Evolutionary conservation across 805 yeast genomes (phyloP).

Genomic region (Ogataea thermomethanolica): DNA sequence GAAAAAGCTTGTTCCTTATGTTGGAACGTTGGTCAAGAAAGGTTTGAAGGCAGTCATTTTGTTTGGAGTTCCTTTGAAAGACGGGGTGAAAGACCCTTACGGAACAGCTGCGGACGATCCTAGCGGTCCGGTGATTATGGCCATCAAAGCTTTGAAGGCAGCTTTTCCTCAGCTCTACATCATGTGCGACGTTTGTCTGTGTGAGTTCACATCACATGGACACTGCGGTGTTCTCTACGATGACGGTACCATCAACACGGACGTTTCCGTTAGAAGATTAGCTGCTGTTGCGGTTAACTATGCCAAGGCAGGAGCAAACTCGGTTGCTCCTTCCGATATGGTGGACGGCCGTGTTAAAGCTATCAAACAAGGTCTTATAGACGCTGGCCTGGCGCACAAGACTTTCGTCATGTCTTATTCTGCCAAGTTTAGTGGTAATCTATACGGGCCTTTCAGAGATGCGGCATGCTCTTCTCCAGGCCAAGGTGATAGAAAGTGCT

Average conservation of each 20-base stretch:
- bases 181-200: slow-evolving; percentile 92
- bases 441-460: slow-evolving; percentile 97
- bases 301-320: slow-evolving; percentile 92
- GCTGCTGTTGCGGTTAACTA: slow-evolving; percentile 95
- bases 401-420: slow-evolving; percentile 89
- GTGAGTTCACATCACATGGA: slow-evolving; percentile 97
- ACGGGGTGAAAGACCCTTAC: slow-evolving; percentile 68
- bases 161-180: slow-evolving; percentile 81
- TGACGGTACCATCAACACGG: slow-evolving; percentile 82
- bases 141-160: slow-evolving; percentile 59
- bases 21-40: slow-evolving; percentile 63
- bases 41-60: slow-evolving; percentile 84
- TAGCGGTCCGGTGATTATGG: slow-evolving; percentile 86
- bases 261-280: slow-evolving; percentile 69
- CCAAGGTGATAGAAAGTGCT: slow-evolving; percentile 86
- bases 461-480: slow-evolving; percentile 93
- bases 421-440: slow-evolving; percentile 86
- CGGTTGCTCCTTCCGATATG: slow-evolving; percentile 98
- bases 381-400: slow-evolving; percentile 79
- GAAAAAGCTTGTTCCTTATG: slow-evolving; percentile 71
- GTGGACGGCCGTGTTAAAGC: slow-evolving; percentile 91
- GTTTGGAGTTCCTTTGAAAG: slow-evolving; percentile 85
- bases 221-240: slow-evolving; percentile 91
- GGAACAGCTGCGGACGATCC: slow-evolving; percentile 97
- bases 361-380: slow-evolving; percentile 79